Evolutionary conservation across 75 land plant genomes (phyloP).

Genomic region (Gnetum montanum): DNA sequence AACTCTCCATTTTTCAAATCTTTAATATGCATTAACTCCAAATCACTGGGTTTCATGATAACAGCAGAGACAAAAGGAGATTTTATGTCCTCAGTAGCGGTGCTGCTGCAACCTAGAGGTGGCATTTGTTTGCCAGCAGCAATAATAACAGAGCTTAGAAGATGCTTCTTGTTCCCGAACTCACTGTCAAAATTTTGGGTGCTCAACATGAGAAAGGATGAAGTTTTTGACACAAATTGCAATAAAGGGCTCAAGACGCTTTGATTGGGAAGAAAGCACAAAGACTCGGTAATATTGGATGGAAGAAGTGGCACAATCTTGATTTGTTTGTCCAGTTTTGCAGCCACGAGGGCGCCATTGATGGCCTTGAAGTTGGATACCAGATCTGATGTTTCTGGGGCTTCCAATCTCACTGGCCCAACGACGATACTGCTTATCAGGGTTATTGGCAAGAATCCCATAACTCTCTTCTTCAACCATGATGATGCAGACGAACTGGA

Average conservation of each 20-base stretch:
- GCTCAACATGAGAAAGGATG: conserved; percentile 1
- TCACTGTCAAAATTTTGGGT: background rate
- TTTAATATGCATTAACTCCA: background rate
- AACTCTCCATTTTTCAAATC: background rate
- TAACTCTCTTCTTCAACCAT: conserved; percentile 3
- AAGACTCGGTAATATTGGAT: background rate
- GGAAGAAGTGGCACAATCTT: conserved; percentile 1
- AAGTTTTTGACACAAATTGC: background rate
- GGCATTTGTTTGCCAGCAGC: conserved; percentile 2
- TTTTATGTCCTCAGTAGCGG: background rate
- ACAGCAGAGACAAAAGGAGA: background rate
- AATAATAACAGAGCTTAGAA: background rate
- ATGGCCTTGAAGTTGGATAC: conserved; percentile 1
- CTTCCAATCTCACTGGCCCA: too few relatives aligned
- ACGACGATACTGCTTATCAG: conserved; percentile 1
- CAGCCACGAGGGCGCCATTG: background rate
- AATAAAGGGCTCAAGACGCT: background rate
- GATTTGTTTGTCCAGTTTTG: conserved; percentile 1
- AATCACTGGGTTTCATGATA: background rate
- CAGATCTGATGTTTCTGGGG: background rate
- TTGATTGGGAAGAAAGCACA: background rate
- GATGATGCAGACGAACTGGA: conserved; percentile 3
- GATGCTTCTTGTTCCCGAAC: background rate
- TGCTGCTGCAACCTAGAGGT: background rate
- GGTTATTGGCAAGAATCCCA: background rate